Percentiles rank a stretch among this genome's conserved stretches.
phyloP scores from a whole-genome alignment of 2,329 filamentous ascomycete genomes.

The Thyridium curvatum region DNA sequence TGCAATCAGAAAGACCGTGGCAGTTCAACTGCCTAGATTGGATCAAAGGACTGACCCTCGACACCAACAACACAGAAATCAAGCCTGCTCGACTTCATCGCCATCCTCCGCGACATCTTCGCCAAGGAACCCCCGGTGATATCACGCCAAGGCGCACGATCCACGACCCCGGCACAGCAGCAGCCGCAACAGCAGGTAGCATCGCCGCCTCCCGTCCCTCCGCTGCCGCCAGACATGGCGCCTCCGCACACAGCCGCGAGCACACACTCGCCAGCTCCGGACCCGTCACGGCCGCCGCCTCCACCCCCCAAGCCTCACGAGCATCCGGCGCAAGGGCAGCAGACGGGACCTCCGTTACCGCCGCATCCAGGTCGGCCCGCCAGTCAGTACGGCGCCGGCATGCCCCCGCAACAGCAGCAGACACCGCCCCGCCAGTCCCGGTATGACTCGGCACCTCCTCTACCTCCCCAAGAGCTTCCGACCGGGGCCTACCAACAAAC shows the following conservation, averaged over 20 bases:
- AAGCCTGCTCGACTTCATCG: conserved; percentile 74
- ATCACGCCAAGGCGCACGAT: conserved; percentile 54
- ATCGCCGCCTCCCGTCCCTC: conserved; percentile 63
- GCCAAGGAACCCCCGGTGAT: conserved; percentile 91
- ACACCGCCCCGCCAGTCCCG: conserved; percentile 20
- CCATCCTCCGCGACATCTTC: conserved; percentile 79
- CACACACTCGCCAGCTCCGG: conserved; percentile 23
- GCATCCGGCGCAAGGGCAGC: conserved; percentile 15
- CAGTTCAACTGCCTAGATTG: not conserved
- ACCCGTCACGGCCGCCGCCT: conserved; percentile 33
- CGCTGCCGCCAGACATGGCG: conserved; percentile 59
- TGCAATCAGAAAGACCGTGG: not conserved
- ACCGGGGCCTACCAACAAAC: conserved; percentile 7
- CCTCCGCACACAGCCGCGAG: conserved; percentile 24
- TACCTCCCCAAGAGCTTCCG: conserved; percentile 16
- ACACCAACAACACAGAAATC: conserved; percentile 54
- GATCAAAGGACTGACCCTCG: not conserved
- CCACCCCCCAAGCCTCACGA: conserved; percentile 48
- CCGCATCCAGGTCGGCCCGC: conserved; percentile 5
- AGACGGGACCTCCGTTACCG: conserved; percentile 6
- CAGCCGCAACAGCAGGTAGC: conserved; percentile 16
- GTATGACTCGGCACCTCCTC: conserved; percentile 23
- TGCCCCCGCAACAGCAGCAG: conserved; percentile 8
- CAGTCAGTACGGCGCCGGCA: conserved; percentile 4
- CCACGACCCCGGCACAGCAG: conserved; percentile 21